Base-by-base conservation (phyloP, 2,329 filamentous ascomycete species). In the Hypoxylon sp. region DNA sequence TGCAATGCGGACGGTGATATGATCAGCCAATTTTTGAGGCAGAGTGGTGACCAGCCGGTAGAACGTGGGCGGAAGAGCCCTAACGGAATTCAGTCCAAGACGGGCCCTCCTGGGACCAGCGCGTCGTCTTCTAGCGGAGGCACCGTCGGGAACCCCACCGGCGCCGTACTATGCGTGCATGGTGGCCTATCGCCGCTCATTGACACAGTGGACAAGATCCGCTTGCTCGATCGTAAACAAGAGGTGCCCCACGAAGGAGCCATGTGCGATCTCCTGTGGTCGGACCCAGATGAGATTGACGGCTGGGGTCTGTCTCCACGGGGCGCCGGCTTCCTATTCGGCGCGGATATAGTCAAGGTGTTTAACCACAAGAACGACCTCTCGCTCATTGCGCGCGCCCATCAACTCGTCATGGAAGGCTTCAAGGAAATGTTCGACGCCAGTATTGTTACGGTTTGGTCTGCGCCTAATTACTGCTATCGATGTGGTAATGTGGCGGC, bases 361-460 rank as follows among this genome's bases (percentile, higher is more conserved):
- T 99, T 99, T 79, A 99, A 98, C 77, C 89, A 97, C 75, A 86
- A 88, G 55, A 99, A 99, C 74, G 91, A 97, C 71, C 83, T 99
- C 23, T 92, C 89, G 18, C 83, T 99, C 48, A 95, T 99, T 64
- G 95, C 94, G 15, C 87, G 95, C 52, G 95, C 95, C 1, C 95
- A 99, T 73, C 95, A 99, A 75, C 86, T 99, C 18, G 95, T 99
- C 64, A 99, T 98, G 95, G 95, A 99, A 74, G 95, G 95, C 0
- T 99, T 97, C 76, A 98, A 98, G 78, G 95, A 98, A 74, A 98
- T 98, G 93, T 99, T 98, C 71, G 92, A 97, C 72, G 89, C 88
- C 11, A 91, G 88, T 43, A 97, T 99, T 63, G 95, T 98, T 37
- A 99, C 95, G 0, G 95, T 99, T n/a, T 99, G 95, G 94, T 96